These are phyloP conservation scores for Diplodia scrobiculata DNA, from an alignment of 2,329 filamentous ascomycete genomes.

Conservation along the genomic window DNA sequence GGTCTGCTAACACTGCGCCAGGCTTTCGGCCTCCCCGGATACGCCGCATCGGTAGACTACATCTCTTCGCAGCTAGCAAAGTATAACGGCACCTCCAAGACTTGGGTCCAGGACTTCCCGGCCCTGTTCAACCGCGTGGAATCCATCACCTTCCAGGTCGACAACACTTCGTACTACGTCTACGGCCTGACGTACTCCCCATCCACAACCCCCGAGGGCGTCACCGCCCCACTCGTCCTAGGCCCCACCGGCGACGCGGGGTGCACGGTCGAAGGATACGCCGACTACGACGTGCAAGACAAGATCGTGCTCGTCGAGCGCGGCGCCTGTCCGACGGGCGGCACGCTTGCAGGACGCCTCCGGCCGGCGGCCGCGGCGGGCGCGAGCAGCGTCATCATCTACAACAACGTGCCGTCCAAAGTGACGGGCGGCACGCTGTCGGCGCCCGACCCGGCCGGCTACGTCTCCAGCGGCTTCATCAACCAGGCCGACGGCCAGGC, in stretches of 20 bases:
- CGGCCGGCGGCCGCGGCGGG: conserved; percentile 48
- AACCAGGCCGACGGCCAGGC: conserved; percentile 49
- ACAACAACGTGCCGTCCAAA: conserved; percentile 44
- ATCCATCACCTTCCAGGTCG: conserved; percentile 47
- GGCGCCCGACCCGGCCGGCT: conserved; percentile 42
- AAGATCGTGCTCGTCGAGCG: conserved; percentile 50
- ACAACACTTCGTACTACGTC: conserved; percentile 44
- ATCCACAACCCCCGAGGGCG: conserved; percentile 51
- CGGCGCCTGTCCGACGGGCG: conserved; percentile 48
- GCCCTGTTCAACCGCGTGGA: conserved; percentile 50
- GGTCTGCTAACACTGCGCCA: not conserved
- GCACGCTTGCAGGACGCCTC: conserved; percentile 46
- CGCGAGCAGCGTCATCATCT: conserved; percentile 48
- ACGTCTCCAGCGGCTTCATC: conserved; percentile 48
- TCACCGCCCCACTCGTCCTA: conserved; percentile 48
- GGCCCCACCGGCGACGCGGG: conserved; percentile 47
- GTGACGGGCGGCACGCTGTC: conserved; percentile 48
- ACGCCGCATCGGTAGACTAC: conserved; percentile 61
- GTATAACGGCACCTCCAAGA: conserved; percentile 40
- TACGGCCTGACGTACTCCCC: conserved; percentile 53
- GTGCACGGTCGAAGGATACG: conserved; percentile 36
- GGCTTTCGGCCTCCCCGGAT: conserved; percentile 60
- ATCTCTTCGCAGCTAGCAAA: conserved; percentile 55
- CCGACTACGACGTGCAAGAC: conserved; percentile 44
- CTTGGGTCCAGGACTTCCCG: conserved; percentile 55